phyloP scores from a whole-genome alignment of 345 rosid genomes.

The Reutealis trisperma region DNA sequence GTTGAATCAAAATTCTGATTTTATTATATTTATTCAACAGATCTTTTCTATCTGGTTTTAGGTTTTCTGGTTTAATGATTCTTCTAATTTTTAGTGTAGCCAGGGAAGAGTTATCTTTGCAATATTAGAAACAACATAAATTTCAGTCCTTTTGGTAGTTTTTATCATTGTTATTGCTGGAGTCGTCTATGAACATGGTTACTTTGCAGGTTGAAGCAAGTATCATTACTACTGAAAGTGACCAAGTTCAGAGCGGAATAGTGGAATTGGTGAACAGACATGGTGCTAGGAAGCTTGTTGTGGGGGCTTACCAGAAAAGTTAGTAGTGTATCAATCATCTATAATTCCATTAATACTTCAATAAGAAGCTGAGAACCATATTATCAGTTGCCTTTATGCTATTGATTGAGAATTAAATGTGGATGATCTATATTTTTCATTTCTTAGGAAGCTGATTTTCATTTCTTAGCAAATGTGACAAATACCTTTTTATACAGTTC shows the following conservation, averaged over 20 bases:
- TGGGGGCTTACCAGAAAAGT: conserved; percentile 61
- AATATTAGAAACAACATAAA: background rate
- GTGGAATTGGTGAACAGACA: conserved; percentile 49
- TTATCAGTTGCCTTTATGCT: background rate
- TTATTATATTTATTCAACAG: no score
- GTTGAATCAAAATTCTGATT: no score
- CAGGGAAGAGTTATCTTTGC: background rate
- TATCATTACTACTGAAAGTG: conserved; percentile 44
- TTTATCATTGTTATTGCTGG: background rate
- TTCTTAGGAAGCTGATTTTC: background rate
- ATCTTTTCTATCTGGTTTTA: no score
- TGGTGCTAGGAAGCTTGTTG: conserved; percentile 57
- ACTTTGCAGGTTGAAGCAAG: conserved; percentile 52
- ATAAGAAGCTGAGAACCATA: background rate
- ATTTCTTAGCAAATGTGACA: background rate
- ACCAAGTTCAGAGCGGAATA: conserved; percentile 55
- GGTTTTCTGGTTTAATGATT: no score
- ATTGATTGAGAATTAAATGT: background rate
- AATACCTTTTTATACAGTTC: background rate
- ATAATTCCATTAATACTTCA: background rate
- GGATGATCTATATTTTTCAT: background rate
- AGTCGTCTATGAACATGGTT: conserved; percentile 5
- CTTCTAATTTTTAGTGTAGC: background rate
- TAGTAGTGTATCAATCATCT: conserved; percentile 23
- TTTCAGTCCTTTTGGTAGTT: background rate